Conservation (phyloP, 2,329 filamentous ascomycete genomes). For the Conoideocrella luteorostrata region DNA sequence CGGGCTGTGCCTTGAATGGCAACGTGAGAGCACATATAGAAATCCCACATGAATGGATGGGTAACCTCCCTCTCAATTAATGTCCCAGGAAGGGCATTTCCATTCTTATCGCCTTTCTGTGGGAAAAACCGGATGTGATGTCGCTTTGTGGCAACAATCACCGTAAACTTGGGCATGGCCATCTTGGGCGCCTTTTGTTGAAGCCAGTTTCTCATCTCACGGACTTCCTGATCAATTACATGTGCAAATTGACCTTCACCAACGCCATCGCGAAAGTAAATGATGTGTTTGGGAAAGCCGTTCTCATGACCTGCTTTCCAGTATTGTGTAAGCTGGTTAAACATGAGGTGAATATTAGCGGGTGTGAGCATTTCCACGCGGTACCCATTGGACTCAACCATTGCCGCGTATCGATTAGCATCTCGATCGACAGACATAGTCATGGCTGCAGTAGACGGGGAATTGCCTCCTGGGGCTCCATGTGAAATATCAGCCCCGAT, state of each 20-base stretch:
- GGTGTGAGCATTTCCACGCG: slow-evolving; percentile 72
- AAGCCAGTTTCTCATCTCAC: slow-evolving; percentile 59
- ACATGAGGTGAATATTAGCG: slow-evolving; percentile 58
- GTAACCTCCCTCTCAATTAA: slow-evolving; percentile 87
- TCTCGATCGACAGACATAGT: slow-evolving; percentile 71
- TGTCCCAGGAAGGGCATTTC: slow-evolving; percentile 79
- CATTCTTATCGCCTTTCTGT: slow-evolving; percentile 61
- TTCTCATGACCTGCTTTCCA: slow-evolving; percentile 55
- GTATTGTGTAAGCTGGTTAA: slow-evolving; percentile 54
- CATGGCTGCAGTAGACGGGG: slow-evolving; percentile 79
- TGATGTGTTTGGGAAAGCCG: slow-evolving; percentile 59
- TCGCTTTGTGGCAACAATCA: slow-evolving; percentile 85
- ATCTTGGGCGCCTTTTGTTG: slow-evolving; percentile 24
- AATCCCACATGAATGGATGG: slow-evolving; percentile 85
- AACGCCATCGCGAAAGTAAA: slow-evolving; percentile 92
- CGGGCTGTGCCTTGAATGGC: slow-evolving; percentile 93
- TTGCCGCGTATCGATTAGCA: slow-evolving; percentile 69
- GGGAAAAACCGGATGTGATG: slow-evolving; percentile 95
- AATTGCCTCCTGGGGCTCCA: slow-evolving; percentile 57
- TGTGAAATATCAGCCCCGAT: slow-evolving; percentile 92
- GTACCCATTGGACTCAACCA: slow-evolving; percentile 75
- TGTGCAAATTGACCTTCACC: slow-evolving; percentile 78
- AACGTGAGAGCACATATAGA: slow-evolving; percentile 56
- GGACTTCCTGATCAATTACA: slow-evolving; percentile 73
- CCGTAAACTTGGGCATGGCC: slow-evolving; percentile 63